Conservation (phyloP, 2,329 filamentous ascomycete genomes). For the Pyrenophora teres region DNA sequence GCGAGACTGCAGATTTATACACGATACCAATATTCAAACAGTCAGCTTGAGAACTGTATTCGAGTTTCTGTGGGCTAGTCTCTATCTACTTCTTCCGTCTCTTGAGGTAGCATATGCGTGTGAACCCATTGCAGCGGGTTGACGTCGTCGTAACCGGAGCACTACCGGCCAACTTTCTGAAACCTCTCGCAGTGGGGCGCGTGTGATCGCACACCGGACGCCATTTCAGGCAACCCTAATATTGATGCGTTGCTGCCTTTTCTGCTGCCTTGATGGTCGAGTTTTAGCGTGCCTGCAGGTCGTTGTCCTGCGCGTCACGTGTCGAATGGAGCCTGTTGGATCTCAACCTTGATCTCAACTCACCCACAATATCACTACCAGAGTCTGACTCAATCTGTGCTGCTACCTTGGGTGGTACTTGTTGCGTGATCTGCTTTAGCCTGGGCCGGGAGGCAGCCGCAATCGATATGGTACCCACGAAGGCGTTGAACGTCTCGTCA, state of each 20-base stretch:
- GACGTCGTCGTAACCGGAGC: constrained; percentile 39
- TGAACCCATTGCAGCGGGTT: constrained; percentile 43
- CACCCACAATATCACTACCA: no score
- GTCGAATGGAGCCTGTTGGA: no score
- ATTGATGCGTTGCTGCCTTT: constrained; percentile 34
- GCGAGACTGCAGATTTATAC: constrained; percentile 29
- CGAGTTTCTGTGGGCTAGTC: constrained; percentile 4
- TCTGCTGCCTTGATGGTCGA: constrained; percentile 22
- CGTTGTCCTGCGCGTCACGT: not conserved
- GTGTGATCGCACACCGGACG: constrained; percentile 42
- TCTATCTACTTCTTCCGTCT: constrained; percentile 24
- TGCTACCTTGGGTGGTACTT: no score
- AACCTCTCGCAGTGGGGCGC: constrained; percentile 41
- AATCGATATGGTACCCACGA: not conserved
- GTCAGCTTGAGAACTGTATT: constrained; percentile 13
- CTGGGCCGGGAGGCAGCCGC: not conserved
- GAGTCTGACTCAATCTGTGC: no score
- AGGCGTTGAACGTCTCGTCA: not conserved
- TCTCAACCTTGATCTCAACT: no score
- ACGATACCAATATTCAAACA: constrained; percentile 33
- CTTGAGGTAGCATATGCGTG: constrained; percentile 37
- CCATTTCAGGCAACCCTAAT: constrained; percentile 42
- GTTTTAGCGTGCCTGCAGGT: not conserved
- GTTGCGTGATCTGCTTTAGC: not conserved
- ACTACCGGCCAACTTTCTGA: constrained; percentile 33